Percentiles rank a stretch among this genome's conserved stretches.
Evolutionary conservation across 768 basidiomycete species (phyloP).

Genomic region (Rhodotorula babjevae): DNA sequence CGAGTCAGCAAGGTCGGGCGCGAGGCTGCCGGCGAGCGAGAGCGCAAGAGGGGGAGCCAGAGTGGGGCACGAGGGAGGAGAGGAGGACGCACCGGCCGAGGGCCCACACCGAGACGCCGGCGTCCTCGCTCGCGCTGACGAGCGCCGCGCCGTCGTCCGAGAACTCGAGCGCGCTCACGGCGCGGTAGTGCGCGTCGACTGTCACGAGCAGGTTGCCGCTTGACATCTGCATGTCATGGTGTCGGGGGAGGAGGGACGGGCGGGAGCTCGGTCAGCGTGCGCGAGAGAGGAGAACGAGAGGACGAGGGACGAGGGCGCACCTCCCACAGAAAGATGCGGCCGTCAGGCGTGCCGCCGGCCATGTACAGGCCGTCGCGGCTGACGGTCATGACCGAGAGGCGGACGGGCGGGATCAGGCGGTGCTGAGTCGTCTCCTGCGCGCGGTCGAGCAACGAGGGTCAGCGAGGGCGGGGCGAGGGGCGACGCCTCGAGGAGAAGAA

Average conservation of each 20-base stretch:
- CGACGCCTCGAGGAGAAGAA: no score
- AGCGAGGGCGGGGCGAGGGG: not conserved
- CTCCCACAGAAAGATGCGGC: conserved; percentile 95
- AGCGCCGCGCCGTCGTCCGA: conserved; percentile 74
- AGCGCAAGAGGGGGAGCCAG: not conserved
- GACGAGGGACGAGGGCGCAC: conserved; percentile 52
- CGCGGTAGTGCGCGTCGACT: conserved; percentile 94
- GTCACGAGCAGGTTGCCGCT: conserved; percentile 70
- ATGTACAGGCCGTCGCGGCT: conserved; percentile 70
- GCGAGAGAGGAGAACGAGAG: not conserved
- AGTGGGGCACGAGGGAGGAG: conserved; percentile 40
- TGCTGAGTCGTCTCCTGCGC: conserved; percentile 49
- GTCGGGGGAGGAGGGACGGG: no score
- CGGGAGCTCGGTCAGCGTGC: not conserved
- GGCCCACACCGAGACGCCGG: conserved; percentile 82
- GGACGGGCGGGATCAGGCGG: conserved; percentile 85
- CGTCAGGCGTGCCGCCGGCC: conserved; percentile 80
- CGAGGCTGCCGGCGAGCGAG: no score
- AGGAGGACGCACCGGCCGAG: conserved; percentile 61
- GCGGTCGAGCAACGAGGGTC: not conserved
- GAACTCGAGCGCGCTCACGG: conserved; percentile 75
- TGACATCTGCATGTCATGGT: conserved; percentile 14
- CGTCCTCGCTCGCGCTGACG: conserved; percentile 84
- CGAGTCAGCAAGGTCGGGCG: not conserved
- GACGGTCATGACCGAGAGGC: conserved; percentile 70